Percentiles rank a stretch among this genome's conserved stretches.
Evolutionary conservation across 352 stramenopile genomes (phyloP).

Genomic region (Phytophthora megakarya): DNA sequence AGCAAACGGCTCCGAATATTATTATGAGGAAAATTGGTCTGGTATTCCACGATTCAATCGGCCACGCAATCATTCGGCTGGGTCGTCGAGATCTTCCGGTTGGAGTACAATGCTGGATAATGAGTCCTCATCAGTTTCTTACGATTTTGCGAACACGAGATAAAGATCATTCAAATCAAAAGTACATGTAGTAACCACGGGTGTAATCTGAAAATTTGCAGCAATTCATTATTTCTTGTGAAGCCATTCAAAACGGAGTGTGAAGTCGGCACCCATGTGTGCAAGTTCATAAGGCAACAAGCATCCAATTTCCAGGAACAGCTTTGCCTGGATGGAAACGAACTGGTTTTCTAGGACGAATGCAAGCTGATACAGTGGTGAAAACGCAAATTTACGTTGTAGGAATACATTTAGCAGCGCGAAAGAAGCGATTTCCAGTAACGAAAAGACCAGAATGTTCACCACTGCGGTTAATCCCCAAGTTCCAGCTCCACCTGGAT

Average conservation of each 20-base stretch:
- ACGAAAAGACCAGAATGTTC: conserved; percentile 21
- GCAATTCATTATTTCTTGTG: not conserved
- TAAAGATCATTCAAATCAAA: too few relatives aligned
- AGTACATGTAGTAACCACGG: too few relatives aligned
- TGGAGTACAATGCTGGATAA: conserved; percentile 25
- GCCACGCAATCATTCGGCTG: too few relatives aligned
- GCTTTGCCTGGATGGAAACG: conserved; percentile 36
- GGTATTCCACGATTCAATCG: conserved; percentile 22
- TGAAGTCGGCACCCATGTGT: conserved; percentile 18
- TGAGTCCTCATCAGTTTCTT: conserved; percentile 13
- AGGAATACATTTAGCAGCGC: conserved; percentile 29
- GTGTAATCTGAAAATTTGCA: not conserved
- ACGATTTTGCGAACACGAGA: conserved; percentile 32
- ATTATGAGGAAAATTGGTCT: too few relatives aligned
- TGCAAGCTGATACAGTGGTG: conserved; percentile 29
- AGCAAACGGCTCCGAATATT: conserved; percentile 16
- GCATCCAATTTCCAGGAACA: conserved; percentile 37
- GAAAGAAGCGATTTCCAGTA: conserved; percentile 38
- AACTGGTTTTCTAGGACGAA: conserved; percentile 43
- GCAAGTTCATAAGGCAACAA: conserved; percentile 37
- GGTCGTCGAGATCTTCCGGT: conserved; percentile 2
- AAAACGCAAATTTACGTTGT: conserved; percentile 32
- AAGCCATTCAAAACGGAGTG: not conserved
- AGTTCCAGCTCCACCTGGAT: not conserved
- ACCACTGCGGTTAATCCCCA: not conserved